phyloP scores from a whole-genome alignment of 305 asterid species.

The Fraxinus dipetala region DNA sequence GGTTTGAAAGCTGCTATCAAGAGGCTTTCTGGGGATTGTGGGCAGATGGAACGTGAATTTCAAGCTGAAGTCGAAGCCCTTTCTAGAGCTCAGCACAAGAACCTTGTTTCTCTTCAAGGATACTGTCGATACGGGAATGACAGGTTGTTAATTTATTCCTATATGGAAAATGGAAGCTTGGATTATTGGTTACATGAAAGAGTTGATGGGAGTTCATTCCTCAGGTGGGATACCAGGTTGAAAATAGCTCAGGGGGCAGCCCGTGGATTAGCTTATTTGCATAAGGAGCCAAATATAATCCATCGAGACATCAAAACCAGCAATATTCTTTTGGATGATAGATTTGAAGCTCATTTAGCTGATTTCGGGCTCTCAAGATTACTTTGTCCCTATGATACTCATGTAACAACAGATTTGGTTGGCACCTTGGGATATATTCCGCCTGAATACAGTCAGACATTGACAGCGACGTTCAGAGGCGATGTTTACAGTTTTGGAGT shows the following conservation, averaged over 20 bases:
- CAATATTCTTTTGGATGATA: conserved; percentile 77
- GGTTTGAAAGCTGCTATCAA: neutral
- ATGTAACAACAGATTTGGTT: conserved; percentile 89
- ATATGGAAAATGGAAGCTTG: conserved; percentile 63
- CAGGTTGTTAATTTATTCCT: neutral
- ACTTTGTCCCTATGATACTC: conserved; percentile 82
- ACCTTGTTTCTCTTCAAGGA: neutral
- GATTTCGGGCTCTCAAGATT: conserved; percentile 88
- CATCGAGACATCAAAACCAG: conserved; percentile 91
- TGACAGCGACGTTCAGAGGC: conserved; percentile 89
- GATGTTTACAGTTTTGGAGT: conserved; percentile 91
- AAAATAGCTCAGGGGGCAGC: conserved; percentile 81
- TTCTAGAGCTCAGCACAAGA: neutral
- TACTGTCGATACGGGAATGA: neutral
- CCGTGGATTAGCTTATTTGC: conserved; percentile 76
- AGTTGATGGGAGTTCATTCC: conserved; percentile 52
- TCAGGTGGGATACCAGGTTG: conserved; percentile 61
- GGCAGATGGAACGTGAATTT: neutral
- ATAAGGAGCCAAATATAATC: conserved; percentile 75
- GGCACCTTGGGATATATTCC: conserved; percentile 96
- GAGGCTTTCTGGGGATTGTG: neutral
- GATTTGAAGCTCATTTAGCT: conserved; percentile 83
- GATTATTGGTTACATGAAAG: conserved; percentile 92
- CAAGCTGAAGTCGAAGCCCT: neutral
- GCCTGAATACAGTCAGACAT: conserved; percentile 83